These are phyloP conservation scores for Linnemannia zychae DNA, from an alignment of 192 early-diverging fungal genomes.

Conservation along the genomic window DNA sequence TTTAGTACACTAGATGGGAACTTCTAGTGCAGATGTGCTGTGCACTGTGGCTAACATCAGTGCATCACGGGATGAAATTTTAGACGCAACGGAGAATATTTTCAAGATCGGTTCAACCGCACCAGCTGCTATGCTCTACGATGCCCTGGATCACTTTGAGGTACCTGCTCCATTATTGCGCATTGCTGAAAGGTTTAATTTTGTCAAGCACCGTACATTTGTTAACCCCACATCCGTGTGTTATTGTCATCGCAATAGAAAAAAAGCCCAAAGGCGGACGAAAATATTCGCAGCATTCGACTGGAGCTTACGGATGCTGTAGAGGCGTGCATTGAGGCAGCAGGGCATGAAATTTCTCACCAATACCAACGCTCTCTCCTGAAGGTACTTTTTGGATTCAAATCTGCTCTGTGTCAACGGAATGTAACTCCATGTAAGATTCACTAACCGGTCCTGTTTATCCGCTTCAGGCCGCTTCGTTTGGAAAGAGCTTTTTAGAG, in stretches of 20 bases:
- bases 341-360: constrained; percentile 87
- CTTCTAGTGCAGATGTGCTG: not conserved
- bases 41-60: not conserved
- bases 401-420: too few relatives aligned
- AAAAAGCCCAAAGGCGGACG: constrained; percentile 92
- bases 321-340: constrained; percentile 92
- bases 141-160: constrained; percentile 81
- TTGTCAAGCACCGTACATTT: not conserved
- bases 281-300: constrained; percentile 92
- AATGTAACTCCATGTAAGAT: not conserved
- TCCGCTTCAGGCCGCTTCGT: constrained; percentile 83
- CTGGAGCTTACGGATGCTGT: constrained; percentile 88
- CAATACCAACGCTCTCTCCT: constrained; percentile 86
- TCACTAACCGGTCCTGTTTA: not conserved
- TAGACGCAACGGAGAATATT: constrained; percentile 81
- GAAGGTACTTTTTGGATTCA: constrained; percentile 59
- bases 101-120: constrained; percentile 97
- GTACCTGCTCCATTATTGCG: constrained; percentile 1
- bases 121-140: constrained; percentile 93
- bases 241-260: constrained; percentile 46
- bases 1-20: not conserved
- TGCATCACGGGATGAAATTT: not conserved
- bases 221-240: not conserved
- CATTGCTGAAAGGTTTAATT: not conserved
- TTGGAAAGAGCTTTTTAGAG: constrained; percentile 95